These are phyloP conservation scores for Copromyces sp. DNA, from an alignment of 495 filamentous ascomycete genomes.

Conservation along the genomic window DNA sequence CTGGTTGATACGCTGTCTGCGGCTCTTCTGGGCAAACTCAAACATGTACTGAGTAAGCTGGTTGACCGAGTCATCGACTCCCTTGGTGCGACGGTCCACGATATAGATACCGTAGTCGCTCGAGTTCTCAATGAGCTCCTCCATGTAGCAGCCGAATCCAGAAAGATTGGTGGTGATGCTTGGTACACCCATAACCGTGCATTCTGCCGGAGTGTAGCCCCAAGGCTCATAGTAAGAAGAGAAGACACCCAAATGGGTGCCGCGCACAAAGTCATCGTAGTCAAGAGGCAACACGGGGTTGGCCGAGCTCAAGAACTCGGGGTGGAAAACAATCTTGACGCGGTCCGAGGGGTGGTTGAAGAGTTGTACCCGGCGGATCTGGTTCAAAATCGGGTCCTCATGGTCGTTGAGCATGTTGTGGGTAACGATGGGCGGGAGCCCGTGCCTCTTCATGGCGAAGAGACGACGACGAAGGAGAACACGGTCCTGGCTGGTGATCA, in stretches of 20 bases:
- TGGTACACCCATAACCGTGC: conserved; percentile 97
- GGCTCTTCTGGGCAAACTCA: conserved; percentile 88
- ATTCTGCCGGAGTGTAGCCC: conserved; percentile 97
- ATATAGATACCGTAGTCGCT: conserved; percentile 98
- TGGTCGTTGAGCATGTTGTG: conserved; percentile 96
- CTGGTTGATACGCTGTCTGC: conserved; percentile 95
- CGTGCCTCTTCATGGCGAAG: conserved; percentile 90
- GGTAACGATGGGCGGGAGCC: conserved; percentile 91
- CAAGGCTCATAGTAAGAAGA: conserved; percentile 98
- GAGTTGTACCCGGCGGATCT: conserved; percentile 88
- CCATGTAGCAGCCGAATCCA: conserved; percentile 98
- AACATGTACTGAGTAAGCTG: conserved; percentile 89
- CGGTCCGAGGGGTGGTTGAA: conserved; percentile 94
- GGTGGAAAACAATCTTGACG: conserved; percentile 96
- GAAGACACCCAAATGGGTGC: conserved; percentile 92
- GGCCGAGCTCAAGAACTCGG: conserved; percentile 90
- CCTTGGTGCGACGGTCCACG: conserved; percentile 90
- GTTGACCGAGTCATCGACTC: conserved; percentile 94
- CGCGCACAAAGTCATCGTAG: conserved; percentile 97
- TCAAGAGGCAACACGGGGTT: conserved; percentile 93
- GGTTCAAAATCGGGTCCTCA: conserved; percentile 92
- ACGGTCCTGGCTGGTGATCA: conserved; percentile 83
- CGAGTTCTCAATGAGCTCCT: conserved; percentile 96
- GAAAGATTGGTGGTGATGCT: conserved; percentile 98
- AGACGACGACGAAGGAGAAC: conserved; percentile 84